A percentile compares a stretch with the other conserved stretches of the same genome.
Conservation (phyloP, 1,284 basidiomycete genomes). For the Cyathus olla region DNA sequence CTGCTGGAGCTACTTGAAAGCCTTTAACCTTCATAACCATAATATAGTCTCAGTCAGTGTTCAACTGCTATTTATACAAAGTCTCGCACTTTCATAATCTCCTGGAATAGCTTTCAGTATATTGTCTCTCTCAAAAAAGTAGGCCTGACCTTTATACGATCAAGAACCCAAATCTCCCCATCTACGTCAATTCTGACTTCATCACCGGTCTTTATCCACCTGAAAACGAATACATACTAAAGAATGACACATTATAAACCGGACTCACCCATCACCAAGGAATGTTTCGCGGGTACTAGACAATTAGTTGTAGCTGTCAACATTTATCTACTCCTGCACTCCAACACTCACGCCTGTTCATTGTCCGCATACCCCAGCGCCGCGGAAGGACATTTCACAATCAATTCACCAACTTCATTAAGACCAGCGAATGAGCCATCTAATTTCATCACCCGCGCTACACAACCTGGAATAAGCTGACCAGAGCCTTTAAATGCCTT, state of each 20-base stretch:
- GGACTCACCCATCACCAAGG: no score
- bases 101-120: conserved; percentile 40
- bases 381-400: conserved; percentile 65
- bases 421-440: conserved; percentile 69
- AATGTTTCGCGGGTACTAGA: no score
- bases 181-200: conserved; percentile 68
- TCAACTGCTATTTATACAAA: no score
- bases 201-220: conserved; percentile 81
- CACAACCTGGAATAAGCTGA: conserved; percentile 61
- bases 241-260: no score
- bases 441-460: conserved; percentile 64
- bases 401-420: conserved; percentile 73
- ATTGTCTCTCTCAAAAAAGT: background rate
- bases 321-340: background rate
- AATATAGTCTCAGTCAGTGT: no score
- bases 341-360: conserved; percentile 65
- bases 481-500: conserved; percentile 55
- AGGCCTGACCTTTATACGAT: conserved; percentile 70
- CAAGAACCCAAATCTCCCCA: conserved; percentile 72
- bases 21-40: conserved; percentile 69
- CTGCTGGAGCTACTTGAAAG: conserved; percentile 77
- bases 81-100: conserved; percentile 61
- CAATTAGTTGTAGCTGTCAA: no score
- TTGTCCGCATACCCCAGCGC: conserved; percentile 72
- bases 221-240: conserved; percentile 18